phyloP scores from a whole-genome alignment of 176 grass and related monocot species.

The Thinopyrum elongatum region DNA sequence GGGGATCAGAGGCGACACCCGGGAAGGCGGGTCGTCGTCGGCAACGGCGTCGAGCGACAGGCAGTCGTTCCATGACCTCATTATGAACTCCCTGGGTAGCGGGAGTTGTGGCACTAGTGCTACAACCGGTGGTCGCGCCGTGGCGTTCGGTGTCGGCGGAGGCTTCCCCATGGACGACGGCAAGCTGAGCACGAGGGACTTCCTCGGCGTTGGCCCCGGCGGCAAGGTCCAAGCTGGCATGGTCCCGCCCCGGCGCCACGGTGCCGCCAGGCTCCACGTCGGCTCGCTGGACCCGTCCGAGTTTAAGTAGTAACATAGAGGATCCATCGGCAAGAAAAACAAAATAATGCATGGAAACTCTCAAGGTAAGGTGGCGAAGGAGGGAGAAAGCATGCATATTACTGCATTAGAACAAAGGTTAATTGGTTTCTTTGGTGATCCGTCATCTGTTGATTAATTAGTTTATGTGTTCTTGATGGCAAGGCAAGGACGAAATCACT shows the following conservation, averaged over 20 bases:
- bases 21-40: slow-evolving; percentile 17
- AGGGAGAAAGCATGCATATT: no score
- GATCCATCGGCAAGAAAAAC: neutral
- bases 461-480: neutral
- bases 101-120: neutral
- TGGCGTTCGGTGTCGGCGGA: slow-evolving; percentile 29
- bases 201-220: slow-evolving; percentile 67
- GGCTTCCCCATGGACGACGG: slow-evolving; percentile 33
- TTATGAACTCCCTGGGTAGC: slow-evolving; percentile 68
- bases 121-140: neutral
- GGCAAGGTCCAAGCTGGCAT: slow-evolving; percentile 42
- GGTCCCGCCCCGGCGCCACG: slow-evolving; percentile 26
- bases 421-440: neutral
- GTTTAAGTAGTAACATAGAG: slow-evolving; percentile 49
- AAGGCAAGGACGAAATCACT: no score
- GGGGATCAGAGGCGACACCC: neutral
- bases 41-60: slow-evolving; percentile 27
- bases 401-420: no score
- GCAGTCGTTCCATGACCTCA: slow-evolving; percentile 58
- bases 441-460: neutral
- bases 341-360: neutral
- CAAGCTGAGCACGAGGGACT: slow-evolving; percentile 83
- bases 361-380: neutral
- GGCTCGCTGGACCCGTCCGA: slow-evolving; percentile 56
- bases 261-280: slow-evolving; percentile 39